Evolutionary conservation across 306 rosid genomes (phyloP), one percentile per base, ranked within the genome.

Genomic region (Hippophae tibetana): DNA sequence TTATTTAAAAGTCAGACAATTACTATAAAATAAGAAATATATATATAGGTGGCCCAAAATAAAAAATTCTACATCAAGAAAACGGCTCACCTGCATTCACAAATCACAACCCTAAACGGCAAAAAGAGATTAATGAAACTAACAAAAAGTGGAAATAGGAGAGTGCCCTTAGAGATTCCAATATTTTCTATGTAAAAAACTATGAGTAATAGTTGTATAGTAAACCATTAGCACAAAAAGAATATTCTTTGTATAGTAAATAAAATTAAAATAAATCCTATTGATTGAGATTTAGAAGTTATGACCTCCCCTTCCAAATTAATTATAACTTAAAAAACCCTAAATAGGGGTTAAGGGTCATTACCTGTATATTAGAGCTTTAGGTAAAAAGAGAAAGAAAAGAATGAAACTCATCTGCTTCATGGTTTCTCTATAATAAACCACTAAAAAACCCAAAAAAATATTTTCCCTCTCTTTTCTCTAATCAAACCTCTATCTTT

Each of bases 341-440:
- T 74, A 69, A 63, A 75, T 27, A 63, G 65, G 78, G 67, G 72
- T 71, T 75, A 76, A 79, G 83, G 85, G 84, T 80, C 84, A 86
- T 76, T 31, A 64, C 76, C 59, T 71, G 61, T 66, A 56, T 31
- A 68, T 51, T 60, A 49, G 66, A 73, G 64, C 26, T 6, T 14
- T 54, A 43, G 13, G 45, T 60, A 69, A 62, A 61, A 69, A 48
- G 9, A 10, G 10, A 8, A 47, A 13, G 42, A 7, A 50, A 49
- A 18, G 67, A 65, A 49, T 25, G 47, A 67, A 72, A 77, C 66
- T 67, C 56, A 62, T 49, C 57, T 43, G 52, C 52, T 2, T 2
- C 4, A 31, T 31, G 4, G 5, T 31, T 31, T 31, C 38, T 4
- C 3, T 31, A 31, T 31, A 31, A 31, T 52, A 10, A 56, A 66